Conservation (phyloP, 768 basidiomycete species). For the Auricularia sp. region DNA sequence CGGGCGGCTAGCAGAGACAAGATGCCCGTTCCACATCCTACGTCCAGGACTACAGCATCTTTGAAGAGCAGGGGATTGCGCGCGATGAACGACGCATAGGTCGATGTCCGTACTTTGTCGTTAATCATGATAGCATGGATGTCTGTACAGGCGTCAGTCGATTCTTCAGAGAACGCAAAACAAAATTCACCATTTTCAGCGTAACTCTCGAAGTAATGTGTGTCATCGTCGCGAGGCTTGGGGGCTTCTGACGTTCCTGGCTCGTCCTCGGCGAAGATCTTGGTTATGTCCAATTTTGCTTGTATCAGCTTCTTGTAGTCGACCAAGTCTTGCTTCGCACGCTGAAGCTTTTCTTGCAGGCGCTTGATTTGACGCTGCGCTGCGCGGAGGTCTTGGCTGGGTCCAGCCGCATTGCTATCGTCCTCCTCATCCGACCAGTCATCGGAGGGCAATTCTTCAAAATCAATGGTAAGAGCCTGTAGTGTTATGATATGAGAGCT, state of each 20-base stretch:
- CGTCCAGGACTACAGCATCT: conserved; percentile 82
- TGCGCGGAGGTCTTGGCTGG: conserved; percentile 21
- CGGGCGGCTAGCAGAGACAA: conserved; percentile 82
- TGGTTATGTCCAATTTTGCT: conserved; percentile 38
- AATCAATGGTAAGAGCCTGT: background rate
- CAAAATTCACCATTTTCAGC: conserved; percentile 60
- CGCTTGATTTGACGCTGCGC: conserved; percentile 39
- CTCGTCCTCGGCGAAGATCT: conserved; percentile 29
- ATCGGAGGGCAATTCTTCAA: conserved; percentile 50
- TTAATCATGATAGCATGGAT: conserved; percentile 96
- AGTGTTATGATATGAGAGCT: conserved; percentile 18
- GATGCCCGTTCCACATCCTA: conserved; percentile 93
- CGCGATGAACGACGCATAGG: conserved; percentile 86
- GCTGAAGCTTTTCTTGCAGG: conserved; percentile 53
- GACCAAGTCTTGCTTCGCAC: conserved; percentile 46
- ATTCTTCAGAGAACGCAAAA: background rate
- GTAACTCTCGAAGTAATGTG: conserved; percentile 90
- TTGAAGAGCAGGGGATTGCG: conserved; percentile 72
- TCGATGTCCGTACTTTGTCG: conserved; percentile 86
- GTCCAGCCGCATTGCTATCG: conserved; percentile 24
- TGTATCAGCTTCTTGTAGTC: conserved; percentile 54
- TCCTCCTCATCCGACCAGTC: conserved; percentile 71
- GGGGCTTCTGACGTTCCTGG: conserved; percentile 25
- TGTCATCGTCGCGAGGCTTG: conserved; percentile 63
- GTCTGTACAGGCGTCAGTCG: conserved; percentile 33